Percentiles rank a stretch among this genome's conserved stretches.
Evolutionary conservation across 129 eudicot genomes (phyloP).

Genomic region (Centaurea solstitialis): DNA sequence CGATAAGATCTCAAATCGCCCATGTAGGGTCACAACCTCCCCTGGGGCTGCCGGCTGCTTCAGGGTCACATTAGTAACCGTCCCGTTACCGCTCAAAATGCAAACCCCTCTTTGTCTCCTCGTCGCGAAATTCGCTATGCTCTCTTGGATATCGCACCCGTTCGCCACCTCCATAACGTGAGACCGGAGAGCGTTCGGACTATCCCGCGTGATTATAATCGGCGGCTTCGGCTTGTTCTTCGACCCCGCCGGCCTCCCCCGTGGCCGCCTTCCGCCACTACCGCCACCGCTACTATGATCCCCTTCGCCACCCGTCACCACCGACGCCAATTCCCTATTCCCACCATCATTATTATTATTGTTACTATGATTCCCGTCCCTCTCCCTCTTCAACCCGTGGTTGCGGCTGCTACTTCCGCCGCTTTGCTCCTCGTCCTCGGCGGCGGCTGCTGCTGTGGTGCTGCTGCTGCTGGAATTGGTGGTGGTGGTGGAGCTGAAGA

Average conservation of each 20-base stretch:
- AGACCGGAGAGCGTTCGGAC: constrained; percentile 90
- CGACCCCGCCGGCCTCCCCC: constrained; percentile 91
- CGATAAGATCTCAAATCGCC: constrained; percentile 85
- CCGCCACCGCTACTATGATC: constrained; percentile 37
- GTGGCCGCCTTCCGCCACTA: constrained; percentile 56
- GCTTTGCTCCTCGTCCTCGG: constrained; percentile 52
- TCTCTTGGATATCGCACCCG: constrained; percentile 79
- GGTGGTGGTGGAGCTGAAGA: constrained; percentile 69
- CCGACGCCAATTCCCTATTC: constrained; percentile 38
- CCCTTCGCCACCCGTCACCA: constrained; percentile 41
- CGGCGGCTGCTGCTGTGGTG: constrained; percentile 42
- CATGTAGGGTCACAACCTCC: constrained; percentile 72
- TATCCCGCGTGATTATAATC: constrained; percentile 76
- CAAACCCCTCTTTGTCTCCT: constrained; percentile 85
- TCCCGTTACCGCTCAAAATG: constrained; percentile 68
- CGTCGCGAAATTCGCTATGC: constrained; percentile 64
- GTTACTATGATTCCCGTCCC: constrained; percentile 28
- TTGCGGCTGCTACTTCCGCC: constrained; percentile 46
- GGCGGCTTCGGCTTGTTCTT: constrained; percentile 94
- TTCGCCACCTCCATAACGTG: constrained; percentile 86
- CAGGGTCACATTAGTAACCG: constrained; percentile 77
- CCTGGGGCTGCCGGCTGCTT: constrained; percentile 73
- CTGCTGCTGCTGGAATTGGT: constrained; percentile 46
- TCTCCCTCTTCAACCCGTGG: constrained; percentile 44
- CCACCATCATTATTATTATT: constrained; percentile 15